A percentile compares a stretch with the other conserved stretches of the same genome.
Evolutionary conservation across 2,329 filamentous ascomycete genomes (phyloP).

Genomic region (Blumeria hordei): DNA sequence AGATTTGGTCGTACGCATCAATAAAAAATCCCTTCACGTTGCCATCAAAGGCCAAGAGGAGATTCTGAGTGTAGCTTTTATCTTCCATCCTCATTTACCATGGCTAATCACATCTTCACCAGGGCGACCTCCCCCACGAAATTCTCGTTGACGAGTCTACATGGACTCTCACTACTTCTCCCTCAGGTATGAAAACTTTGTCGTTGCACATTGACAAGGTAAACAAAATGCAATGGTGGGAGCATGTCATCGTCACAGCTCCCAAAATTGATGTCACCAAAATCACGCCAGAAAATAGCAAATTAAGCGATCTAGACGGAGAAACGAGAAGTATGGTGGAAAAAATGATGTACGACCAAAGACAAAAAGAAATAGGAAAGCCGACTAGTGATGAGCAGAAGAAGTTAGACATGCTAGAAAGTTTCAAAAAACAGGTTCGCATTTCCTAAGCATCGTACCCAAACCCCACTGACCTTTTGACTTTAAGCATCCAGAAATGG

Average conservation of each 20-base stretch:
- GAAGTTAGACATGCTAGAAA: constrained; percentile 77
- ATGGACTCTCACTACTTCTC: constrained; percentile 62
- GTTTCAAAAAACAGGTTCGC: constrained; percentile 40
- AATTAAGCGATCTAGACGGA: constrained; percentile 77
- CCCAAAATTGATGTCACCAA: constrained; percentile 89
- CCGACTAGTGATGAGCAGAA: constrained; percentile 86
- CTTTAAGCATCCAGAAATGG: constrained; percentile 35
- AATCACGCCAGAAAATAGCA: constrained; percentile 82
- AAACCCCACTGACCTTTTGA: not conserved
- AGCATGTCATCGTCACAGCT: constrained; percentile 65
- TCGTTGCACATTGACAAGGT: constrained; percentile 80
- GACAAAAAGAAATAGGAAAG: constrained; percentile 79
- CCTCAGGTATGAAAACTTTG: constrained; percentile 40
- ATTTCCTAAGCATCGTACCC: not conserved
- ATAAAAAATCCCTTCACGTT: constrained; percentile 53
- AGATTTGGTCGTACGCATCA: constrained; percentile 65
- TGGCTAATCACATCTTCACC: not conserved
- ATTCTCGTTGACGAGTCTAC: constrained; percentile 72
- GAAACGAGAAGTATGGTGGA: constrained; percentile 94
- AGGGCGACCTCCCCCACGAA: constrained; percentile 69
- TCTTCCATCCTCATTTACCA: not conserved
- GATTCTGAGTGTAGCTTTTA: constrained; percentile 43
- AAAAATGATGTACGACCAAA: constrained; percentile 99
- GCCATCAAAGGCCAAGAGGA: constrained; percentile 74
- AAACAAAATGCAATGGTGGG: constrained; percentile 98